Base-by-base conservation (phyloP, 2,329 filamentous ascomycete genomes). In the Monosporascus sp. region DNA sequence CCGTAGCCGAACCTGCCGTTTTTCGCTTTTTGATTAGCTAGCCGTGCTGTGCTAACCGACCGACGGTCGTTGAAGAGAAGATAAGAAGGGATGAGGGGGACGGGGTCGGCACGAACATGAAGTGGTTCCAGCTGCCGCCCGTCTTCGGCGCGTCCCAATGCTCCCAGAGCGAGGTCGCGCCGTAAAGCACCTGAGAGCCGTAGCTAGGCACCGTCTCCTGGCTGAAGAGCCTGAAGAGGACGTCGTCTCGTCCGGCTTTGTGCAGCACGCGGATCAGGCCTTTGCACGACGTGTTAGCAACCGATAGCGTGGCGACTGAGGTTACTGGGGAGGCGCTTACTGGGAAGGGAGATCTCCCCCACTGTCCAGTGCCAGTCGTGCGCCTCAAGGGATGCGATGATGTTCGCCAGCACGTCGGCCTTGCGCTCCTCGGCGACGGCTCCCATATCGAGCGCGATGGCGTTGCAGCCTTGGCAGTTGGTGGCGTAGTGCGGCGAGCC, bases 111-210 rank as follows among this genome's bases (percentile, higher is more conserved):
- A 40, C 19, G 37, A 51, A 51, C 55, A 57, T 58, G 55, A 57
- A 58, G 44, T 57, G 56, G 45, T 57, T 58, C 17, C 37, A 16
- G 7, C 52, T 55, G 16, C 55, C 52, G 11, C 56, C 56, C 1
- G 53, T 53, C 7, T 22, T 27, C 9, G 53, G 48, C 6, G 41
- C 37, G 19, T 58, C 54, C 56, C 56, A 58, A 46, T 56, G 56
- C 49, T 58, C 53, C 56, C 55, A 57, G 2, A 57, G 48, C 24
- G 41, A 45, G 1, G 56, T 57, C 7, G 56, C 56, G 0, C 55
- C 56, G 20, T 47, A 45, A 1, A 26, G 20, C 7, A 58, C 37
- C 51, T 55, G 45, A 7, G 31, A 41, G 11, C 52, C 41, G 31
- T 58, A 55, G 2, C 56, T 53, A 22, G 50, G 51, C 19, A 38